Evolutionary conservation across 192 early-diverging fungal species (phyloP), one percentile per base, ranked within the genome.

Genomic region (Linnemannia elongata): DNA sequence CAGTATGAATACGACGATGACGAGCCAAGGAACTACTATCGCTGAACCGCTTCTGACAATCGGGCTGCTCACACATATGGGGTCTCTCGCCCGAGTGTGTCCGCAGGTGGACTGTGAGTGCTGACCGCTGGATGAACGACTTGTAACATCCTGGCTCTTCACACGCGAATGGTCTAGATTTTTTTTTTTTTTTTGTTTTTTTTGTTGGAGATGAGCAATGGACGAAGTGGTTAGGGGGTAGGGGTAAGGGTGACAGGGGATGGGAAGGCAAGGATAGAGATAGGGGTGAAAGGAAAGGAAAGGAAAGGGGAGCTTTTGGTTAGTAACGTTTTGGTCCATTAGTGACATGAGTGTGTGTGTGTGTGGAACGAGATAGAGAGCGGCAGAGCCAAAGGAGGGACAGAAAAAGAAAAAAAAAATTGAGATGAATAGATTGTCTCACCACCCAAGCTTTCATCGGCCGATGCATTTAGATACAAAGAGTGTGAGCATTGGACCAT

Each of bases 121-220:
- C 96, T 7, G 95, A 96, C 71, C 94, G 90, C 92, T 97, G 79
- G 85, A 97, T 96, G 68, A 97, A 97, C 69, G 94, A 91, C 89
- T 97, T 97, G 74, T 90, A 93, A 84, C 96, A 97, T 60, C 90
- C 91, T 35, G 84, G 82, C 76, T 92, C 91, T 45, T 63, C 60
- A 82, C 96, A 96, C 33, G 84, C 83, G 85, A 94, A 96, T 4
- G 96, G 95, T 82, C 92, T 89, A 78, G 33, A 33, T 4, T 17
- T 52, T 52, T 52, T 20, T 52, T 52, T 49, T 52, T 52, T 20
- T 15, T 15, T 3, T 13, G 41, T 12, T 41, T 39, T 39, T 39
- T 39, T 39, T 39, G 38, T 39, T 39, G 38, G 38, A 39, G 6
- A 38, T 38, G 38, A 3, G 1, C 38, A 33, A 17, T 70, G 1